phyloP scores from a whole-genome alignment of 2,329 filamentous ascomycete species.

The Paradendryphiella salina region DNA sequence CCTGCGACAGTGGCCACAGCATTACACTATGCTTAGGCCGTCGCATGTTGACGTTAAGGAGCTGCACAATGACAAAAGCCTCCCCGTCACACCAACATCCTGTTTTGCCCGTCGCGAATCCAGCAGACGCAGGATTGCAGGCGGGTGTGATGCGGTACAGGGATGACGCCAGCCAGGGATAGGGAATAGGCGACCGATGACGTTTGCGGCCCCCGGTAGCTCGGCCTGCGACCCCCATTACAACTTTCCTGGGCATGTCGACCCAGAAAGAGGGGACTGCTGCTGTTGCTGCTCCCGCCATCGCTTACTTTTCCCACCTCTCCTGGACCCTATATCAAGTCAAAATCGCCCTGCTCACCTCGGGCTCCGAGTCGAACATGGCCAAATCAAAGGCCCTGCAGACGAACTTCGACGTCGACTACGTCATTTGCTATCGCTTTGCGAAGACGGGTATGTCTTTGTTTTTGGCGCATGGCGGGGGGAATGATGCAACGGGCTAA shows the following conservation, averaged over 20 bases:
- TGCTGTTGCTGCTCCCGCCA: conserved; percentile 12
- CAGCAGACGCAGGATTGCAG: too few relatives aligned
- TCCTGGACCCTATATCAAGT: conserved; percentile 24
- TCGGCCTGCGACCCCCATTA: conserved; percentile 28
- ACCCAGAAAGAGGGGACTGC: conserved; percentile 17
- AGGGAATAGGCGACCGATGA: conserved; percentile 33
- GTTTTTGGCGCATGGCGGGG: not conserved
- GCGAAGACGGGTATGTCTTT: conserved; percentile 62
- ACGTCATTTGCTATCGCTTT: conserved; percentile 80
- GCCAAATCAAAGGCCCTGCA: conserved; percentile 47
- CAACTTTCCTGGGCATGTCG: conserved; percentile 34
- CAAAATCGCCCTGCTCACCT: conserved; percentile 25
- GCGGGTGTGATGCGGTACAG: conserved; percentile 25
- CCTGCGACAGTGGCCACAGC: too few relatives aligned
- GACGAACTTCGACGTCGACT: conserved; percentile 76
- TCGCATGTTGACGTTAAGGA: too few relatives aligned
- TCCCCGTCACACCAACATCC: too few relatives aligned
- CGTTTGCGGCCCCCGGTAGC: conserved; percentile 29
- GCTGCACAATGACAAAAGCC: too few relatives aligned
- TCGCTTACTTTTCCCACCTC: conserved; percentile 24
- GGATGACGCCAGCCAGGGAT: conserved; percentile 19
- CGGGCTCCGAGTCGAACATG: conserved; percentile 34
- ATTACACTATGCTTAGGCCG: too few relatives aligned
- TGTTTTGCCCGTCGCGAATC: too few relatives aligned
- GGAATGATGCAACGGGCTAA: conserved; percentile 17